phyloP scores from a whole-genome alignment of 768 basidiomycete genomes.

The Rhizopogon salebrosus region DNA sequence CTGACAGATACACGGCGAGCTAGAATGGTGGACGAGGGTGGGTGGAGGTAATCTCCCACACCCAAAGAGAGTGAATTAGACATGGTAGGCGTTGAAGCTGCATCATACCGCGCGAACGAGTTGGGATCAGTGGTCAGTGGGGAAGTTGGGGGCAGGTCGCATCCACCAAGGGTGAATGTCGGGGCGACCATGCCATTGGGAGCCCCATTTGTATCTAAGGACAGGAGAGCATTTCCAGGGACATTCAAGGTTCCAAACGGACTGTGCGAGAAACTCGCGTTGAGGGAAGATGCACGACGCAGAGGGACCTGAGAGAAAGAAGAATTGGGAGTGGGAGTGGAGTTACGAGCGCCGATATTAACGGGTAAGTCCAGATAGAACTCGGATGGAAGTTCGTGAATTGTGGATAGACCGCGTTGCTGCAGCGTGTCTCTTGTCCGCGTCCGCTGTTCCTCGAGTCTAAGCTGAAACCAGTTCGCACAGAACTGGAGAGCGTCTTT shows the following conservation, averaged over 20 bases:
- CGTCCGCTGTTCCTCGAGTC: constrained; percentile 79
- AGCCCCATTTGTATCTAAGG: constrained; percentile 35
- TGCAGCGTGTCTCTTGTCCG: constrained; percentile 63
- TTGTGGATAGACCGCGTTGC: constrained; percentile 44
- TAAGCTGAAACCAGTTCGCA: constrained; percentile 90
- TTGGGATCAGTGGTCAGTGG: constrained; percentile 44
- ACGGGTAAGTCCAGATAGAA: constrained; percentile 53
- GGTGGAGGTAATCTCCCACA: constrained; percentile 64
- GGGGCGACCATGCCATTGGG: constrained; percentile 37
- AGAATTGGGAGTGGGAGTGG: constrained; percentile 41
- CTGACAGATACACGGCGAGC: constrained; percentile 92
- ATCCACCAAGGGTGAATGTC: constrained; percentile 53
- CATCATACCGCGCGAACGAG: constrained; percentile 51
- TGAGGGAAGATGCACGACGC: constrained; percentile 50
- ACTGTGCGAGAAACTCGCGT: constrained; percentile 48
- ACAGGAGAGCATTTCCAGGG: constrained; percentile 72
- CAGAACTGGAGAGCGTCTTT: constrained; percentile 90
- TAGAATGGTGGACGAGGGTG: constrained; percentile 72
- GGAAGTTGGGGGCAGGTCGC: constrained; percentile 57
- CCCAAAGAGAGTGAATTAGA: constrained; percentile 33
- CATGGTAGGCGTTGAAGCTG: constrained; percentile 38
- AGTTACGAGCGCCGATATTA: constrained; percentile 22
- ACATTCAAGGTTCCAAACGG: constrained; percentile 80
- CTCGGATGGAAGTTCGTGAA: constrained; percentile 49
- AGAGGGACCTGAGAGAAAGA: constrained; percentile 51